phyloP scores from a whole-genome alignment of 2,329 filamentous ascomycete genomes.

The Colletotrichum sp. region DNA sequence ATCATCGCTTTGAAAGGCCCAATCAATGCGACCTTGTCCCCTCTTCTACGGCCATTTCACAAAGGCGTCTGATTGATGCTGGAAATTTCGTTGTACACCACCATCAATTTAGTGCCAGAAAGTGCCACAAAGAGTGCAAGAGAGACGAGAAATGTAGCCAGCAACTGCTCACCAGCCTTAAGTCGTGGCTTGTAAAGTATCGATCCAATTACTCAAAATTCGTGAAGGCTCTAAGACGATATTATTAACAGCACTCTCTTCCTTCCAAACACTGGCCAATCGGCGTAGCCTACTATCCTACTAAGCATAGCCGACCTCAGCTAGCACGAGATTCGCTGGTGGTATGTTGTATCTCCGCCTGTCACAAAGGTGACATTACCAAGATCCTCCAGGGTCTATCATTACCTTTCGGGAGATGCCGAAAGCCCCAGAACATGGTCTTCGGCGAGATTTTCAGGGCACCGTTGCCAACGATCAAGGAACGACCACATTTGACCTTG shows the following conservation, averaged over 20 bases:
- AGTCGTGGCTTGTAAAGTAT: neutral
- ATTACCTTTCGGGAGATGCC: neutral
- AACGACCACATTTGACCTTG: neutral
- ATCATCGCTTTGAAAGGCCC: neutral
- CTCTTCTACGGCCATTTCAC: neutral
- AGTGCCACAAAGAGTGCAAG: neutral
- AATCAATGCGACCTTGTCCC: neutral
- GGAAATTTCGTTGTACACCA: neutral
- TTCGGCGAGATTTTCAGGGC: neutral
- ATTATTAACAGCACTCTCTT: too few species aligned
- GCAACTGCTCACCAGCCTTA: neutral
- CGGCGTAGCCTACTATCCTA: neutral
- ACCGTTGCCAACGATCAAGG: neutral
- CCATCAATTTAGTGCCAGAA: neutral
- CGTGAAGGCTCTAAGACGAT: too few species aligned
- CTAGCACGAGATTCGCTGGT: neutral
- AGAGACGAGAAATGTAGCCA: neutral
- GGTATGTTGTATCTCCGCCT: neutral
- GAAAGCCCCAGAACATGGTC: neutral
- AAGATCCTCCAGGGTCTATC: neutral
- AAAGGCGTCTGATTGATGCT: neutral
- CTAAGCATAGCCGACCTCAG: neutral
- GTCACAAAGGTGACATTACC: neutral
- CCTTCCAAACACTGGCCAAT: neutral
- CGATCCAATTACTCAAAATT: too few species aligned